Evolutionary conservation across 2,329 filamentous ascomycete species (phyloP).

Genomic region (Fusarium sororula): DNA sequence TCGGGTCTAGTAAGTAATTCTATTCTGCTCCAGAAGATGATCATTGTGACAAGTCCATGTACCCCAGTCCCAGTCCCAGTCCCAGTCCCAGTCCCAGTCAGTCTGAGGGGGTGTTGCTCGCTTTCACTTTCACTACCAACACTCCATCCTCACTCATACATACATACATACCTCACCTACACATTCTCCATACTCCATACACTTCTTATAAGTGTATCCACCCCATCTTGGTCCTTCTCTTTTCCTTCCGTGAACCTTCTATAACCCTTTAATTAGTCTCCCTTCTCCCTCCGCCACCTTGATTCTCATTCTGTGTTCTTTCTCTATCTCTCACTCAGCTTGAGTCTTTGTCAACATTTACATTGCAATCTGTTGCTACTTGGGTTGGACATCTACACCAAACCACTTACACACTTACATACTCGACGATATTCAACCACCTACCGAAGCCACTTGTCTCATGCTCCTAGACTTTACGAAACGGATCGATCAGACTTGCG

Average conservation of each 20-base stretch:
- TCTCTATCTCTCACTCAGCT: conserved; percentile 13
- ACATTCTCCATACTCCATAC: not conserved
- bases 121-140: conserved; percentile 23
- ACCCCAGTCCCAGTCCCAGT: conserved; percentile 40
- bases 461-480: conserved; percentile 10
- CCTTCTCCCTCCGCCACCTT: conserved; percentile 29
- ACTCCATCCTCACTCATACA: conserved; percentile 18
- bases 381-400: not conserved
- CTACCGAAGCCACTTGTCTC: conserved; percentile 4
- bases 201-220: conserved; percentile 48
- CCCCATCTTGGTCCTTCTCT: conserved; percentile 44
- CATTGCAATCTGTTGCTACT: not conserved
- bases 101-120: conserved; percentile 37
- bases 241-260: conserved; percentile 42
- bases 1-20: conserved; percentile 41
- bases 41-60: conserved; percentile 35
- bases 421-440: conserved; percentile 18
- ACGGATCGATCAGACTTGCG: conserved; percentile 12
- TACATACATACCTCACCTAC: not conserved
- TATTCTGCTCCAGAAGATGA: conserved; percentile 37
- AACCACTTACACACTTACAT: not conserved
- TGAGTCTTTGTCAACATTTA: not conserved
- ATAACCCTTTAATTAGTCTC: conserved; percentile 39
- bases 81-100: conserved; percentile 32
- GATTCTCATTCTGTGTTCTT: conserved; percentile 10